These are phyloP conservation scores for Pestalotiopsis sp. DNA, from an alignment of 2,329 filamentous ascomycete species.

Conservation along the genomic window DNA sequence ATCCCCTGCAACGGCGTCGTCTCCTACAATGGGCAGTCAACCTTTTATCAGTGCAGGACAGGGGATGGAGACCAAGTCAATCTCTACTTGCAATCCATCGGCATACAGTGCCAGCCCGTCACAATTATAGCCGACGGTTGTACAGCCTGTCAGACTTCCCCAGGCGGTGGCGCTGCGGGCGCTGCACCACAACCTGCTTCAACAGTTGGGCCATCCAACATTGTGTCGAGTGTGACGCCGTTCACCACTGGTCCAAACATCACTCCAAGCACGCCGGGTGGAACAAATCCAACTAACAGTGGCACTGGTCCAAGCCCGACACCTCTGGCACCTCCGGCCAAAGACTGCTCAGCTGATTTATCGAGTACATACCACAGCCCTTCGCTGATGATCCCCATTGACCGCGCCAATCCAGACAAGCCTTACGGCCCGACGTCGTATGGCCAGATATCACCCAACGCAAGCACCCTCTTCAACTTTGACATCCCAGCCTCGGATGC, in stretches of 20 bases:
- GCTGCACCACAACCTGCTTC: slow-evolving; percentile 6
- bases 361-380: slow-evolving; percentile 18
- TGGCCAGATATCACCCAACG: slow-evolving; percentile 53
- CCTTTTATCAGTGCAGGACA: slow-evolving; percentile 64
- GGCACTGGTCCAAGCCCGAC: not conserved
- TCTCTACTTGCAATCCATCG: slow-evolving; percentile 48
- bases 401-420: slow-evolving; percentile 52
- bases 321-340: not conserved
- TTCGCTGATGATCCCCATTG: slow-evolving; percentile 52
- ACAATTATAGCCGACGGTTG: slow-evolving; percentile 45
- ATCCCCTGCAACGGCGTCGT: slow-evolving; percentile 55
- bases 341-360: slow-evolving; percentile 8
- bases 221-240: slow-evolving; percentile 5
- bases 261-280: not conserved
- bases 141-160: slow-evolving; percentile 12
- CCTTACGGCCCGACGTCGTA: slow-evolving; percentile 55
- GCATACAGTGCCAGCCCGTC: slow-evolving; percentile 49
- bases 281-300: not conserved
- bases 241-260: slow-evolving; percentile 6
- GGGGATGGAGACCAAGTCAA: slow-evolving; percentile 56
- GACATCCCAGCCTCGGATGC: slow-evolving; percentile 56
- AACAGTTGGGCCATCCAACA: not conserved
- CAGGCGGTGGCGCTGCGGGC: not conserved
- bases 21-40: slow-evolving; percentile 48
- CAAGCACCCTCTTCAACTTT: slow-evolving; percentile 69